Conservation (phyloP, 169 alveolate genomes). For the Perkinsus olseni region DNA sequence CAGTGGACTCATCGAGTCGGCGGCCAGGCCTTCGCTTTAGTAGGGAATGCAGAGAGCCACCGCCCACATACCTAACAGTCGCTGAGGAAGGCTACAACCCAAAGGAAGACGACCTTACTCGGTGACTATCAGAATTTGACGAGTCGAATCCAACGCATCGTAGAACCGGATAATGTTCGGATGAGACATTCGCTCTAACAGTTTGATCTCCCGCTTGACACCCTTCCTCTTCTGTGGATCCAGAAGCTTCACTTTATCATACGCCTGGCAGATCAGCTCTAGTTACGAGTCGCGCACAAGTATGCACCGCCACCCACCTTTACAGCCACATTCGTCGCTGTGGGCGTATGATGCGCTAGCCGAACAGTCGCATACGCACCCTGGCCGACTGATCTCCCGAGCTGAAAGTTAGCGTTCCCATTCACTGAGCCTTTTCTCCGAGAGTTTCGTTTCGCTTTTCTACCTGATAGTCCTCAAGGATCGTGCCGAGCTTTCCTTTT, state of each 20-base stretch:
- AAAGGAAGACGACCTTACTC: conserved; percentile 23
- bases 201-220: conserved; percentile 54
- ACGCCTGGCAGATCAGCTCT: conserved; percentile 23
- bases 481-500: background rate
- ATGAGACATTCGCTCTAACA: conserved; percentile 48
- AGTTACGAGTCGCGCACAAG: background rate
- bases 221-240: conserved; percentile 52
- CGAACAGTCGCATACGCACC: conserved; percentile 51
- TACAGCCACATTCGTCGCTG: conserved; percentile 28
- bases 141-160: conserved; percentile 48
- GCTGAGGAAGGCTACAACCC: background rate
- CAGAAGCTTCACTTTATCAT: conserved; percentile 54
- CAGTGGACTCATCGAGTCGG: conserved; percentile 57
- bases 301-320: background rate
- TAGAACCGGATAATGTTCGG: conserved; percentile 44
- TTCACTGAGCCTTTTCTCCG: background rate
- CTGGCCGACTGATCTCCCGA: conserved; percentile 33
- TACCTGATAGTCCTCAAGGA: background rate
- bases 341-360: conserved; percentile 31
- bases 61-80: conserved; percentile 29
- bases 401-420: background rate
- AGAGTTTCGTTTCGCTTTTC: background rate
- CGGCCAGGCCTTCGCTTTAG: conserved; percentile 44
- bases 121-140: conserved; percentile 41
- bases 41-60: conserved; percentile 45